These are phyloP conservation scores for Hemileia vastatrix DNA, from an alignment of 1,284 basidiomycete species.

Conservation along the genomic window DNA sequence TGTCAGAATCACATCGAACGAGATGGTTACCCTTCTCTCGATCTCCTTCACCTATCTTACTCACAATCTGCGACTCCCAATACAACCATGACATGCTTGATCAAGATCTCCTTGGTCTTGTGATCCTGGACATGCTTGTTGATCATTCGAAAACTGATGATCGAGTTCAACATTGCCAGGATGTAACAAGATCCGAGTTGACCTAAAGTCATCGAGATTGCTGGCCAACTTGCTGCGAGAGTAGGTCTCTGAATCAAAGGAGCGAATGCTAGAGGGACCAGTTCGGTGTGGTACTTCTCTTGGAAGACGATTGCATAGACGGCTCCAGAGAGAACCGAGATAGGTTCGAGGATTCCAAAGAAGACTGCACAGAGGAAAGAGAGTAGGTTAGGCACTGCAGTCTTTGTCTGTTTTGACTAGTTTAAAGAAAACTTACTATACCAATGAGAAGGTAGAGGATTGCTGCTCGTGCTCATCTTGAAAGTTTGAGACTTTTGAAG, in stretches of 20 bases:
- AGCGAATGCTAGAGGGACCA: conserved; percentile 23
- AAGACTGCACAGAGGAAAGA: conserved; percentile 15
- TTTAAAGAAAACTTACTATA: too few species aligned
- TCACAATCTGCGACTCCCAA: conserved; percentile 35
- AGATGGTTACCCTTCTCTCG: too few species aligned
- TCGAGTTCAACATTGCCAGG: conserved; percentile 35
- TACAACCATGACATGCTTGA: conserved; percentile 31
- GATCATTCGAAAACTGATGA: conserved; percentile 25
- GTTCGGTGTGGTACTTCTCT: conserved; percentile 30
- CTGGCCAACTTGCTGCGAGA: background rate
- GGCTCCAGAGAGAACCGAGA: conserved; percentile 30
- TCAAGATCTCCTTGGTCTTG: conserved; percentile 23
- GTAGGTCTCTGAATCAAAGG: background rate
- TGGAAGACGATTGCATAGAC: conserved; percentile 27
- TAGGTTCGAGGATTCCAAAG: conserved; percentile 35
- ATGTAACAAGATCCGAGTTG: conserved; percentile 36
- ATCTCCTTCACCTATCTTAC: background rate
- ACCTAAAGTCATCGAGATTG: conserved; percentile 30
- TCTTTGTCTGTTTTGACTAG: too few species aligned
- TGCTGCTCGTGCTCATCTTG: too few species aligned
- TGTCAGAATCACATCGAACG: too few species aligned
- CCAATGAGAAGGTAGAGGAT: too few species aligned
- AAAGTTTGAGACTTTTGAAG: too few species aligned
- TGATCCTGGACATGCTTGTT: conserved; percentile 21
- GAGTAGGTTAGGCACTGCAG: background rate